These are phyloP conservation scores for Cytospora chrysosperma DNA, from an alignment of 2,329 filamentous ascomycete genomes.

Conservation along the genomic window DNA sequence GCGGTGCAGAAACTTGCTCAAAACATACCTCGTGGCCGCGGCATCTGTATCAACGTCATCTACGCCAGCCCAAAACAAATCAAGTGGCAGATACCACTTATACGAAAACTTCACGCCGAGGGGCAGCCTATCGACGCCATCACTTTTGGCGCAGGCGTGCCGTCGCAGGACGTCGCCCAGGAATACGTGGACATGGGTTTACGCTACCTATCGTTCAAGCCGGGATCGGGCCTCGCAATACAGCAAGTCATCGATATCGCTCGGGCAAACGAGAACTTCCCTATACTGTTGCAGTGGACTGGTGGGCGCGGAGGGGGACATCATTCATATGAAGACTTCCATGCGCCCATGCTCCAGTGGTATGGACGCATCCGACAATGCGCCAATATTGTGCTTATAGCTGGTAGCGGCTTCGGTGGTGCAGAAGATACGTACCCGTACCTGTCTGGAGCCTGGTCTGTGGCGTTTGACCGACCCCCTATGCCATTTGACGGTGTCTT, in stretches of 20 bases:
- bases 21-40: conserved; percentile 46
- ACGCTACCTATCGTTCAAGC: conserved; percentile 49
- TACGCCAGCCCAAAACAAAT: conserved; percentile 53
- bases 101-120: conserved; percentile 33
- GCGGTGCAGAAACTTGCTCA: conserved; percentile 40
- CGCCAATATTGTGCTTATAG: conserved; percentile 45
- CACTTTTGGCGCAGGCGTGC: conserved; percentile 48
- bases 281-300: conserved; percentile 48
- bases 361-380: conserved; percentile 45
- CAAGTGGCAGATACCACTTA: conserved; percentile 51
- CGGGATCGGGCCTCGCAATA: conserved; percentile 44
- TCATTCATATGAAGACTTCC: conserved; percentile 50
- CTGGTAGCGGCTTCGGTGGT: conserved; percentile 47
- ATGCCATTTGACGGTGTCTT: conserved; percentile 49
- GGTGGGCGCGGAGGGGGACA: conserved; percentile 49
- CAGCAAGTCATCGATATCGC: conserved; percentile 47
- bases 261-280: conserved; percentile 46
- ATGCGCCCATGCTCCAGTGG: conserved; percentile 46
- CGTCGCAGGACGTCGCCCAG: conserved; percentile 43
- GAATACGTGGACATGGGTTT: conserved; percentile 32
- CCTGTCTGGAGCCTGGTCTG: conserved; percentile 45
- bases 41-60: conserved; percentile 53
- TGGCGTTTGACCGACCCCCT: conserved; percentile 40
- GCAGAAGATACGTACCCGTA: conserved; percentile 47
- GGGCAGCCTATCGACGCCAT: conserved; percentile 46